Conservation (phyloP, 1,284 basidiomycete species). For the Sporisorium graminicola region DNA sequence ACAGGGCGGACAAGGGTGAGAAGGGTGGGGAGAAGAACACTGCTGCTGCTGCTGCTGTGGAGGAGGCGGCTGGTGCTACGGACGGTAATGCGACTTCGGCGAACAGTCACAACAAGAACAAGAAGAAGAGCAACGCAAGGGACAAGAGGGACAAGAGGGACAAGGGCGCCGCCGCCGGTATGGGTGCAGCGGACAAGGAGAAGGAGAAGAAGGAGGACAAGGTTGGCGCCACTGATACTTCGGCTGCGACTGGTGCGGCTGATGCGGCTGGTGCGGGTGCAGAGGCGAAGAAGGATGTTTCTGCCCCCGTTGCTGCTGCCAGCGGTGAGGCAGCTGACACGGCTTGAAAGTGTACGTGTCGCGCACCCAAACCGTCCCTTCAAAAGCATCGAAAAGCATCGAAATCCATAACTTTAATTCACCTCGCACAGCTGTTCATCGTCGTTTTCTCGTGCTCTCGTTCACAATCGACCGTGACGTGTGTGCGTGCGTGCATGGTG, state of each 20-base stretch:
- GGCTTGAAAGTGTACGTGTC: not conserved
- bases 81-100: not conserved
- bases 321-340: not conserved
- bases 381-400: not conserved
- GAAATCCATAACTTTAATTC: no score
- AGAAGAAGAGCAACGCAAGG: slow-evolving; percentile 26
- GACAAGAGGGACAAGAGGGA: slow-evolving; percentile 7
- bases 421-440: no score
- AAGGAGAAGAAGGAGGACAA: slow-evolving; percentile 10
- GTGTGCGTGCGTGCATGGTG: no score
- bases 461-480: no score
- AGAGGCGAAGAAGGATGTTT: slow-evolving; percentile 11
- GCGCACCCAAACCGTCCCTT: not conserved
- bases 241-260: not conserved
- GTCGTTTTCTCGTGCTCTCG: not conserved
- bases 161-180: not conserved
- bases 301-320: not conserved
- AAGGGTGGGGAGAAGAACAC: no score
- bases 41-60: not conserved
- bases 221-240: not conserved
- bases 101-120: slow-evolving; percentile 37
- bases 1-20: slow-evolving; percentile 10
- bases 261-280: not conserved
- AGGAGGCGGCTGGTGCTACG: not conserved
- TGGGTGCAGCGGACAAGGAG: slow-evolving; percentile 1